Percentiles rank a stretch among this genome's conserved stretches.
Conservation (phyloP, 306 rosid species). For the Acmispon strigosus region DNA sequence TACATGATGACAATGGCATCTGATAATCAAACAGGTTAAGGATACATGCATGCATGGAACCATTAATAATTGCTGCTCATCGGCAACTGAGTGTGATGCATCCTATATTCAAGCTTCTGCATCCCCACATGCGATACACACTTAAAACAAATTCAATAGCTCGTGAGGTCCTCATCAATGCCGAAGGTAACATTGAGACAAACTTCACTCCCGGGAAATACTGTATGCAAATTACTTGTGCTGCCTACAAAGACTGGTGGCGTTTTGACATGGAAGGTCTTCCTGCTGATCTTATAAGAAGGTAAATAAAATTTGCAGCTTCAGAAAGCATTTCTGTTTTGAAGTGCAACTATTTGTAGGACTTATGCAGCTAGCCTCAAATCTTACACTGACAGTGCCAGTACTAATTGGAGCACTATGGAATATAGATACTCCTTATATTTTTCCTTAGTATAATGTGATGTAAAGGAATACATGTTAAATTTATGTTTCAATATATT, state of each 20-base stretch:
- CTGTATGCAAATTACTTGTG: conserved; percentile 29
- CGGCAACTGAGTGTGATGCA: conserved; percentile 45
- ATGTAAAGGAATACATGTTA: too few species aligned
- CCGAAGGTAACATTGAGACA: conserved; percentile 24
- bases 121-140: conserved; percentile 39
- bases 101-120: conserved; percentile 37
- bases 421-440: too few species aligned
- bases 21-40: conserved; percentile 27
- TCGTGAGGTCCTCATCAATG: conserved; percentile 29
- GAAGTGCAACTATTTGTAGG: neutral
- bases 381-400: neutral
- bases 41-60: conserved; percentile 37
- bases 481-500: neutral
- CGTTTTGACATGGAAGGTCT: conserved; percentile 28
- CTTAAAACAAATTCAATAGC: conserved; percentile 28
- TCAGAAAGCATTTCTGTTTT: neutral
- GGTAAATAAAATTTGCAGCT: conserved; percentile 5
- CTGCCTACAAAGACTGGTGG: conserved; percentile 36
- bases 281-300: conserved; percentile 38
- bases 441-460: too few species aligned
- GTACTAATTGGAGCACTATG: neutral
- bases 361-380: neutral
- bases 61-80: conserved; percentile 35
- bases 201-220: conserved; percentile 29
- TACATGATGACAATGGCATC: neutral